These are phyloP conservation scores for Thalia dealbata DNA, from an alignment of 176 grass and related monocot species.

Conservation along the genomic window DNA sequence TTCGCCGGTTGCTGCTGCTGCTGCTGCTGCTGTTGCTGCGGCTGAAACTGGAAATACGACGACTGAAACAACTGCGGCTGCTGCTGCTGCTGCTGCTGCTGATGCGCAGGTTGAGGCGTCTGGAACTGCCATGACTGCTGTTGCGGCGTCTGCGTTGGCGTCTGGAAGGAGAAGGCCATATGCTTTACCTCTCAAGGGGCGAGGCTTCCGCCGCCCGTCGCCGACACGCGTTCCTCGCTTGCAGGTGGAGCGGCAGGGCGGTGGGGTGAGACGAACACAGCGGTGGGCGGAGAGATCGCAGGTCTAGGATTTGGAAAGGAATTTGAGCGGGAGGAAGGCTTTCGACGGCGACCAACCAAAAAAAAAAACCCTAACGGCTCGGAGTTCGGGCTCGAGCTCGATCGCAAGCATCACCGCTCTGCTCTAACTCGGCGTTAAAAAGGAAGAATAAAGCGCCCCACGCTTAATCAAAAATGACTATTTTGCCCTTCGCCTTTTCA, in stretches of 20 bases:
- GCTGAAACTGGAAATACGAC: constrained; percentile 1
- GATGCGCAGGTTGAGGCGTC: constrained; percentile 3
- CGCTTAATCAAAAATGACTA: too few relatives aligned
- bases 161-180: constrained; percentile 14
- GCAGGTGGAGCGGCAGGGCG: neutral
- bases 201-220: neutral
- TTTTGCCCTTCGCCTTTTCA: too few relatives aligned
- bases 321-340: neutral
- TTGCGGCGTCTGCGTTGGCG: neutral
- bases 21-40: neutral
- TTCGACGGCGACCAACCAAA: neutral
- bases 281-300: neutral
- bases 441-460: too few relatives aligned
- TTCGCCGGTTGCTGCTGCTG: neutral
- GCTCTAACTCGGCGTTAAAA: neutral
- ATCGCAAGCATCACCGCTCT: neutral
- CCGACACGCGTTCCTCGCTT: neutral
- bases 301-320: too few relatives aligned
- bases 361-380: constrained; percentile 2
- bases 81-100: neutral
- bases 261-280: neutral
- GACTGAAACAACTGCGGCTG: neutral
- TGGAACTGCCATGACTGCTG: neutral
- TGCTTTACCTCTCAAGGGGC: too few relatives aligned
- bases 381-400: neutral